Evolutionary conservation across 768 basidiomycete species (phyloP), one percentile per base, ranked within the genome.

Genomic region (Pisolithus orientalis): DNA sequence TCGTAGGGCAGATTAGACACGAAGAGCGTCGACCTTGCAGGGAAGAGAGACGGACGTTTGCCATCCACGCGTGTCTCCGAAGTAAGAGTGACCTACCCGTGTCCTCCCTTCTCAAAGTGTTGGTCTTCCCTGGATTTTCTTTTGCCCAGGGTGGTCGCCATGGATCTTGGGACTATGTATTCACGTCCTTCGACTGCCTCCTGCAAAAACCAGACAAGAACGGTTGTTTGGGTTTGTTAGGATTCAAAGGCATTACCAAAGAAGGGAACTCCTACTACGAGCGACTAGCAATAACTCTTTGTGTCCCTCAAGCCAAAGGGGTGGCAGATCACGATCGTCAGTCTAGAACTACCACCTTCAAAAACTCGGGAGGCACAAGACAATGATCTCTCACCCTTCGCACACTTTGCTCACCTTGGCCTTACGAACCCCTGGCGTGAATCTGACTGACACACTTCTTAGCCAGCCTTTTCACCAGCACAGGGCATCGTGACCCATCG

Each of bases 1-100:
- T 83, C 81, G 65, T 90, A 94, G 0, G 95, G 92, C 38, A 99
- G 73, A 71, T 94, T 93, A 9, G 92, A 94, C 50, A 98, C 85
- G 69, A 97, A 97, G 51, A 98, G 72, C 0, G 94, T 97, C 16
- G 91, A 82, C 32, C 89, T 88, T 34, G 34, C 34, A 34, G 34
- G 34, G 53, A 9, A 14, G 34, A 9, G 47, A 56, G 39, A 38
- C 37, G 14, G 5, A 37, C 37, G 17, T 51, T 47, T 25, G 11
- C 44, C 27, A 8, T 6, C 11, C 14, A 34, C 9, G n/a, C 38
- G 13, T 31, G 11, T 24, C 3, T 25, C 9, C 0, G 11, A 32
- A 27, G 1, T 7, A 11, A 1, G 10, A 17, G 13, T n/a, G 2
- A 55, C 65, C 44, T 51, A 64, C 66, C 65, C 64, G 37, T 68